Base-by-base conservation (phyloP, 1,284 basidiomycete species). In the Cystobasidium pallidum region DNA sequence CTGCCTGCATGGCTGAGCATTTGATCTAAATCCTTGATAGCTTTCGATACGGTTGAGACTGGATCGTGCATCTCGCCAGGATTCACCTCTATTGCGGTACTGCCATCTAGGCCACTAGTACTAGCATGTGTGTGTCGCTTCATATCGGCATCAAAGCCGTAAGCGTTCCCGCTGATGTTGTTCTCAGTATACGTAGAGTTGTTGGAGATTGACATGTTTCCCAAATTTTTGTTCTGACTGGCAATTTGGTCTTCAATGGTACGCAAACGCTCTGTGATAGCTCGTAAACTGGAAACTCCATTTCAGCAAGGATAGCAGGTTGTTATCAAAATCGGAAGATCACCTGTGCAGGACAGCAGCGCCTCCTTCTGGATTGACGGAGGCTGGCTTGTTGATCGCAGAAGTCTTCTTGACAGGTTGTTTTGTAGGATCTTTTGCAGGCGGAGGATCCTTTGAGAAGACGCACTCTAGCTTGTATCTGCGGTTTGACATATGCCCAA, bases 401-500 rank as follows among this genome's bases (percentile, higher is more conserved):
- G 68, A 11, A 19, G 30, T 24, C 36, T 72, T 72, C 47, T 67
- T 66, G 21, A 62, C 55, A 21, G 70, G 55, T 24, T 41, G 64
- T 26, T 52, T 66, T 15, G 52, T 2, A 19, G 63, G 52, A n/a
- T 72, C 58, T n/a, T 66, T 51, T 19, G 68, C 36, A 3, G 63
- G 43, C 10, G 63, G 43, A 32, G 52, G 63, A 4, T 72, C 70
- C 21, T 72, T 66, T n/a, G 54, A 61, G 45, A 66, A 66, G 52
- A 66, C 54, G 54, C 63, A 72, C 32, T 72, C 70, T 7, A 66
- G 70, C 45, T 72, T 72, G 63, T 71, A 71, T 3, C 65, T 67
- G 43, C 10, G 36, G 32, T 71, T 45, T 36, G 45, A 32, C 34
- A 26, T n/a, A 49, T 63, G 39, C n/a, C n/a, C 1, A 7, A 45